A percentile compares a stretch with the other conserved stretches of the same genome.
Evolutionary conservation across 2,329 filamentous ascomycete species (phyloP).

Genomic region (Monosporascus sp.): DNA sequence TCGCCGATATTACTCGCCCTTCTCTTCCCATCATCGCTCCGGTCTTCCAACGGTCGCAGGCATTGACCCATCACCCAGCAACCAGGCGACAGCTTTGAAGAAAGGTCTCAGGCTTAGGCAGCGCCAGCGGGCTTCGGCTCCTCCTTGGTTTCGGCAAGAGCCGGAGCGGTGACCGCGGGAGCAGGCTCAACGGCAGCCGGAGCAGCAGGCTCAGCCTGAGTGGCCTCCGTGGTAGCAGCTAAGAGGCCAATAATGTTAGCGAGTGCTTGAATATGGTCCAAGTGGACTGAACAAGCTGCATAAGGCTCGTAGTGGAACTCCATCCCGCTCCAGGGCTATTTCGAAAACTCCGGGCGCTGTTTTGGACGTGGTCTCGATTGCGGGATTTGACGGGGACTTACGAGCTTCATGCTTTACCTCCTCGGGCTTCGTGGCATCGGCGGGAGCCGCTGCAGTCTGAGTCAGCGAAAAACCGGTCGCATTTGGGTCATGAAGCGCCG

Average conservation of each 20-base stretch:
- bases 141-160: conserved; percentile 16
- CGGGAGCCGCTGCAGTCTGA: background rate
- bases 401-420: background rate
- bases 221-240: conserved; percentile 10
- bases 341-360: too few relatives aligned
- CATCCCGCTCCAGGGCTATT: too few relatives aligned
- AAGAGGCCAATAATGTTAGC: conserved; percentile 4
- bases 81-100: conserved; percentile 6
- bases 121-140: conserved; percentile 20
- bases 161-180: conserved; percentile 10
- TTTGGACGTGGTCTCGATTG: background rate
- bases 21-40: background rate
- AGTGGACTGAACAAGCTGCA: too few relatives aligned
- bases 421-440: background rate
- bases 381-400: background rate
- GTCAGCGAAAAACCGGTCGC: background rate
- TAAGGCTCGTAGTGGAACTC: background rate
- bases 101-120: conserved; percentile 12
- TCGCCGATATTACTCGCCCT: background rate
- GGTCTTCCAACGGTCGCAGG: background rate
- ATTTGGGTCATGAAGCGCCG: background rate
- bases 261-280: background rate
- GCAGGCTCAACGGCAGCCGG: conserved; percentile 14
- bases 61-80: background rate
- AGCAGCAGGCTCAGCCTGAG: conserved; percentile 11